A percentile compares a stretch with the other conserved stretches of the same genome.
phyloP scores from a whole-genome alignment of 208 protist species.

The Herpetomonas tarakana region DNA sequence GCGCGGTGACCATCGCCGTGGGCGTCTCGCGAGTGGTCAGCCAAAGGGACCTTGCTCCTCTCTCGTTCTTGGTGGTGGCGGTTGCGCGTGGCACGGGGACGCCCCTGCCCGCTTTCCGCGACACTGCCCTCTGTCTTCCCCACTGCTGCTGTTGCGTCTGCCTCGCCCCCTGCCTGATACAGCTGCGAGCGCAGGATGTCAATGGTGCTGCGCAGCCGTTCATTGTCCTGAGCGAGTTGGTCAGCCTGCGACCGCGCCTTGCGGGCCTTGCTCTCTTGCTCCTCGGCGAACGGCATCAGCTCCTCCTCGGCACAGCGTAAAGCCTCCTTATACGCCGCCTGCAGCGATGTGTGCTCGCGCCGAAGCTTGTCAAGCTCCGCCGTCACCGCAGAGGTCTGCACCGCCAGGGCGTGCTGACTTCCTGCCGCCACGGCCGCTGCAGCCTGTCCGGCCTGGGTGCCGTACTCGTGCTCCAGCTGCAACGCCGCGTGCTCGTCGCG shows the following conservation, averaged over 20 bases:
- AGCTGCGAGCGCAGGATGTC: neutral
- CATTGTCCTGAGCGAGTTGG: constrained; percentile 4
- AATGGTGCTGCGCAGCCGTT: constrained; percentile 2
- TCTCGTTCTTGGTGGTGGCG: too few relatives aligned
- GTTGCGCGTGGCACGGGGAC: too few relatives aligned
- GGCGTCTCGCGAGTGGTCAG: too few relatives aligned
- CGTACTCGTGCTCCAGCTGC: neutral
- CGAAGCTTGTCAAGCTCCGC: neutral
- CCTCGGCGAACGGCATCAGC: constrained; percentile 28
- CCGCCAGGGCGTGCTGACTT: neutral
- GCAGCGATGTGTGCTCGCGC: constrained; percentile 2
- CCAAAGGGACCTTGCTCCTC: too few relatives aligned
- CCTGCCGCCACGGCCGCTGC: neutral
- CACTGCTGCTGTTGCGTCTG: too few relatives aligned
- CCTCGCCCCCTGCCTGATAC: too few relatives aligned
- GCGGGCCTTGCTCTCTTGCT: constrained; percentile 19
- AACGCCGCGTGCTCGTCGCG: neutral
- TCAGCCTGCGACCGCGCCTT: constrained; percentile 10
- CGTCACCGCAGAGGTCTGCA: neutral
- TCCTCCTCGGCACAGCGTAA: constrained; percentile 31
- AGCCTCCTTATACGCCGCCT: constrained; percentile 27
- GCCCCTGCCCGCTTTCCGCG: too few relatives aligned
- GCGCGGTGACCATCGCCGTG: too few relatives aligned
- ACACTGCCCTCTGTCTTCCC: too few relatives aligned
- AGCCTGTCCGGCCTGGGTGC: neutral